Evolutionary conservation across 208 protist species (phyloP).

Genomic region (Herpetomonas muscarum): DNA sequence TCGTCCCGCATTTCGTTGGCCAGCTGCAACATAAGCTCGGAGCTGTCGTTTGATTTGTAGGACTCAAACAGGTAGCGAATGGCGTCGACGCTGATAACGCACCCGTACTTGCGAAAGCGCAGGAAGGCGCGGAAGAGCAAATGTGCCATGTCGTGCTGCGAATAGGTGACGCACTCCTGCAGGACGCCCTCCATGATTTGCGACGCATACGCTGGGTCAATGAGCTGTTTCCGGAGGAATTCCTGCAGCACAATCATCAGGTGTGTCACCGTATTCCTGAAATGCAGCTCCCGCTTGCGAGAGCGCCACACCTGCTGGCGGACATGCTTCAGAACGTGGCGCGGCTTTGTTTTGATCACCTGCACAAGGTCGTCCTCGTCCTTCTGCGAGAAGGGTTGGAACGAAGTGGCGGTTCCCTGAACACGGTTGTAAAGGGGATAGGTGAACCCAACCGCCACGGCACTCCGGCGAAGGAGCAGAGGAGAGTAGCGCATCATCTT

Average conservation of each 20-base stretch:
- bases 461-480: constrained; percentile 4
- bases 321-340: constrained; percentile 83
- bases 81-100: constrained; percentile 66
- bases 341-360: constrained; percentile 82
- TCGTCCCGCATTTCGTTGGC: constrained; percentile 80
- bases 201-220: constrained; percentile 75
- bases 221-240: constrained; percentile 80
- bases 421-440: constrained; percentile 1
- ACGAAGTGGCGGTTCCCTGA: constrained; percentile 22
- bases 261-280: constrained; percentile 86
- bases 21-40: constrained; percentile 81
- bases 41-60: constrained; percentile 79
- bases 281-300: constrained; percentile 80
- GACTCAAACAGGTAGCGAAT: constrained; percentile 84
- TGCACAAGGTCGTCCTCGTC: constrained; percentile 83
- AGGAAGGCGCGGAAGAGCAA: constrained; percentile 84
- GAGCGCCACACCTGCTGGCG: constrained; percentile 87
- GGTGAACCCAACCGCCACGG: constrained; percentile 7
- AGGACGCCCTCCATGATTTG: constrained; percentile 87
- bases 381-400: constrained; percentile 80
- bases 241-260: constrained; percentile 90
- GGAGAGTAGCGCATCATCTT: constrained; percentile 3
- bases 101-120: constrained; percentile 88
- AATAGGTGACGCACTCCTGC: constrained; percentile 82
- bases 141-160: constrained; percentile 88